Base-by-base conservation (phyloP, 1,284 basidiomycete species). In the Naganishia liquefaciens region DNA sequence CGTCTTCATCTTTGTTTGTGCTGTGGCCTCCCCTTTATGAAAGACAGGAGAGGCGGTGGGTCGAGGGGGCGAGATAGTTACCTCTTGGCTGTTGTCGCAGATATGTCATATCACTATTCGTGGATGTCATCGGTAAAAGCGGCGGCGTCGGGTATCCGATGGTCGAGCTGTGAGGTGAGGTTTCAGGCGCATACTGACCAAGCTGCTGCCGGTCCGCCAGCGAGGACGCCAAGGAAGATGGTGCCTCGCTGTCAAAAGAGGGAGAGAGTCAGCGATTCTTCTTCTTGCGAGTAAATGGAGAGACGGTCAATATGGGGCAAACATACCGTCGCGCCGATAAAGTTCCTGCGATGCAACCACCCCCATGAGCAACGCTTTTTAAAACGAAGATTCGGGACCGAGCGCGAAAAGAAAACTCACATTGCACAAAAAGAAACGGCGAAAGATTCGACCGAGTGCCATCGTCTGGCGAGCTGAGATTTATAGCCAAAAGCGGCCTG, bases 171-270 rank as follows among this genome's bases (percentile, higher is more conserved):
- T 10, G 33, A 37, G 33, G 33, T 1, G 39, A 3, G 37, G 3
- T 37, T 15, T 37, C 28, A 10, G 10, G 54, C 30, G 23, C 28
- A 60, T 61, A 61, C 58, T 33, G 49, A 69, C 76, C 77, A 77
- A 52, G 91, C 84, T 3, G 91, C 91, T 39, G 87, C 88, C 21
- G 91, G 90, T 15, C 90, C 91, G 53, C 90, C 90, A 28, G 91
- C 88, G 33, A 86, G 82, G 27, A 93, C 82, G 11, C 91, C 90
- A 40, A 91, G 82, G 77, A 91, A 92, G 71, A 91, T 82, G 33
- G 85, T 83, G 47, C 88, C 86, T 88, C 90, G 83, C 55, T 63
- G 53, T 28, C 6, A 13, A 43, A 13, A 6, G n/a, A 39, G 11
- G n/a, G 25, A 40, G 17, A 30, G 27, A 6, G 44, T 44, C 21